Evolutionary conservation across 768 basidiomycete species (phyloP).

Genomic region (Fomitopsis serialis): DNA sequence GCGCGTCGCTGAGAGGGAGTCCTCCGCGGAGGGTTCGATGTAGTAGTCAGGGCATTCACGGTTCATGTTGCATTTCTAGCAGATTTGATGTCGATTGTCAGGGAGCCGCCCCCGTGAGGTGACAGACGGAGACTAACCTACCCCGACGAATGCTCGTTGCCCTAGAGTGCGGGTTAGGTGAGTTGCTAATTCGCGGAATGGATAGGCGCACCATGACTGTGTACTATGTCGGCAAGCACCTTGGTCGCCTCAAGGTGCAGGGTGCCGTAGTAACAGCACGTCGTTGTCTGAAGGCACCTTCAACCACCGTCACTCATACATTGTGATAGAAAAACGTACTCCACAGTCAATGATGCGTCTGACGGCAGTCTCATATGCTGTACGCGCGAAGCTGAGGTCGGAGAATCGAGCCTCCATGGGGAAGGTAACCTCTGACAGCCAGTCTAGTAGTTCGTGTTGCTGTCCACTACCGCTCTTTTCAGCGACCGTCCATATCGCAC

Average conservation of each 20-base stretch:
- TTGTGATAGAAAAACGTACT: slow-evolving; percentile 38
- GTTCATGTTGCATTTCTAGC: slow-evolving; percentile 89
- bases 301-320: background rate
- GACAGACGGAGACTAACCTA: slow-evolving; percentile 32
- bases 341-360: slow-evolving; percentile 65
- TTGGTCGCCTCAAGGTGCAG: slow-evolving; percentile 80
- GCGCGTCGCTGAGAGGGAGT: slow-evolving; percentile 58
- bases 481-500: background rate
- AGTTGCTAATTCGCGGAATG: background rate
- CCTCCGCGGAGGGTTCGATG: slow-evolving; percentile 52
- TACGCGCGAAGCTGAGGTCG: slow-evolving; percentile 63
- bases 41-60: slow-evolving; percentile 64
- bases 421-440: slow-evolving; percentile 83
- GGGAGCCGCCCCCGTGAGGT: background rate
- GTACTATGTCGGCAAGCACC: slow-evolving; percentile 70
- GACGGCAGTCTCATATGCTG: slow-evolving; percentile 68
- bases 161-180: slow-evolving; percentile 33
- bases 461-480: slow-evolving; percentile 56
- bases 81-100: slow-evolving; percentile 3
- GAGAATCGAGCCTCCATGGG: slow-evolving; percentile 78
- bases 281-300: slow-evolving; percentile 66
- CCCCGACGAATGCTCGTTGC: slow-evolving; percentile 83
- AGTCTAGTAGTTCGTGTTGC: slow-evolving; percentile 83
- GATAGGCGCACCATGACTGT: slow-evolving; percentile 44
- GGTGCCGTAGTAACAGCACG: slow-evolving; percentile 87